These are phyloP conservation scores for Globisporangium abappressorium DNA, from an alignment of 352 stramenopile species.

Conservation along the genomic window DNA sequence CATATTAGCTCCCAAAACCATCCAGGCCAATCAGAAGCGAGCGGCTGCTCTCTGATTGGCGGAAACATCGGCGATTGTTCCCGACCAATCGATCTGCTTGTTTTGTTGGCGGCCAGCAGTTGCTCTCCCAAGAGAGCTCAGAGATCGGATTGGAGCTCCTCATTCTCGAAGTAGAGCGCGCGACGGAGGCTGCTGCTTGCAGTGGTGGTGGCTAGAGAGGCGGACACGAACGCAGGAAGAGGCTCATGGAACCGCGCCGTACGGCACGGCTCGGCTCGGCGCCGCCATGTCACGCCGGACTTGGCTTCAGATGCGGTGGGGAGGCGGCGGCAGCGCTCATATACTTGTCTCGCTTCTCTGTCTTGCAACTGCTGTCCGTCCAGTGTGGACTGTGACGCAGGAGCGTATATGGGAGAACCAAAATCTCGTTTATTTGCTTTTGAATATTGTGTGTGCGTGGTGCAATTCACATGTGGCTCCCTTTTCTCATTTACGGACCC, in stretches of 20 bases:
- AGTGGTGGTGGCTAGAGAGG: background rate
- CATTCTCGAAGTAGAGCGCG: conserved; percentile 3
- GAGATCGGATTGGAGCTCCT: background rate
- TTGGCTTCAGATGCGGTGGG: too few relatives aligned
- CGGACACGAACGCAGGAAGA: background rate
- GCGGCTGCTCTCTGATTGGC: background rate
- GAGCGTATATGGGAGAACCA: too few relatives aligned
- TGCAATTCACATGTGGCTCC: background rate
- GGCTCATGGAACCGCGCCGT: background rate
- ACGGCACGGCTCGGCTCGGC: too few relatives aligned
- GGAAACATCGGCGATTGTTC: background rate
- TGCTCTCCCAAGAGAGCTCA: background rate
- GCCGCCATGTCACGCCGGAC: too few relatives aligned
- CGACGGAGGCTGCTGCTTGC: background rate
- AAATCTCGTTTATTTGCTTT: background rate
- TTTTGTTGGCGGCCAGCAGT: background rate
- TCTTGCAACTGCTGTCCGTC: too few relatives aligned
- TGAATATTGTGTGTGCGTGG: background rate
- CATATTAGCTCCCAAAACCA: too few relatives aligned
- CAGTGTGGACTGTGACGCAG: too few relatives aligned
- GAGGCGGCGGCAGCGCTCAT: too few relatives aligned
- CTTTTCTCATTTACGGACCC: conserved; percentile 4
- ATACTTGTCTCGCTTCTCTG: too few relatives aligned
- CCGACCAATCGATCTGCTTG: background rate
- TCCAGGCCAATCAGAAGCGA: too few relatives aligned